Conservation (phyloP, 345 rosid genomes). For the Noccaea caerulescens region DNA sequence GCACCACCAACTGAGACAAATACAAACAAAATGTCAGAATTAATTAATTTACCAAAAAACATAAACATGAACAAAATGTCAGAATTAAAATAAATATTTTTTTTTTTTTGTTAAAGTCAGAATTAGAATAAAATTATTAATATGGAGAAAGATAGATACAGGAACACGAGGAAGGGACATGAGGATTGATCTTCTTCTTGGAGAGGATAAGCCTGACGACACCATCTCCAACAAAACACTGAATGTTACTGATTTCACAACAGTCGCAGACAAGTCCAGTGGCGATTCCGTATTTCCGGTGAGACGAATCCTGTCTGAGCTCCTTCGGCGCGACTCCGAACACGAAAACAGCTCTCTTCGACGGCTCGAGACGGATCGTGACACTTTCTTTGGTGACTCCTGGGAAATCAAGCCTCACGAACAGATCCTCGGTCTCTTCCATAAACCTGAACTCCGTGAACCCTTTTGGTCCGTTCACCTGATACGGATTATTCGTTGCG, state of each 20-base stretch:
- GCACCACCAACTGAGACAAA: constrained; percentile 25
- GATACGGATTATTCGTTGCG: constrained; percentile 37
- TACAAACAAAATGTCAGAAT: not conserved
- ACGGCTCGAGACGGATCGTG: not conserved
- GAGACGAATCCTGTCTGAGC: constrained; percentile 21
- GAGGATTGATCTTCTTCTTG: not conserved
- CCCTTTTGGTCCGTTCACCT: constrained; percentile 33
- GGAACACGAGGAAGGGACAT: not conserved
- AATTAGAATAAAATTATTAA: too few relatives aligned
- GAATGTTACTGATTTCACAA: constrained; percentile 16
- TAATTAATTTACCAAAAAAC: not conserved
- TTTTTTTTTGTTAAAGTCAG: too few relatives aligned
- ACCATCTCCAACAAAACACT: constrained; percentile 28
- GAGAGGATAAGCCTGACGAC: constrained; percentile 33
- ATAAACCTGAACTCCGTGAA: constrained; percentile 25
- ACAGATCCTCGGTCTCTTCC: constrained; percentile 22
- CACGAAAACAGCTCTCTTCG: constrained; percentile 8
- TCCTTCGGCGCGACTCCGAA: constrained; percentile 30
- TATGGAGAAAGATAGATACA: not conserved
- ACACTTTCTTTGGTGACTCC: constrained; percentile 22
- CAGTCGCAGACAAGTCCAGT: constrained; percentile 31
- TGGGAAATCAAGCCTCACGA: constrained; percentile 24
- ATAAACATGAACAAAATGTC: not conserved
- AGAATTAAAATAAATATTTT: not conserved
- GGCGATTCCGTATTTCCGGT: constrained; percentile 14